Evolutionary conservation across 495 filamentous ascomycete species (phyloP), one percentile per base, ranked within the genome.

Genomic region (Stereocaulon alpinum): DNA sequence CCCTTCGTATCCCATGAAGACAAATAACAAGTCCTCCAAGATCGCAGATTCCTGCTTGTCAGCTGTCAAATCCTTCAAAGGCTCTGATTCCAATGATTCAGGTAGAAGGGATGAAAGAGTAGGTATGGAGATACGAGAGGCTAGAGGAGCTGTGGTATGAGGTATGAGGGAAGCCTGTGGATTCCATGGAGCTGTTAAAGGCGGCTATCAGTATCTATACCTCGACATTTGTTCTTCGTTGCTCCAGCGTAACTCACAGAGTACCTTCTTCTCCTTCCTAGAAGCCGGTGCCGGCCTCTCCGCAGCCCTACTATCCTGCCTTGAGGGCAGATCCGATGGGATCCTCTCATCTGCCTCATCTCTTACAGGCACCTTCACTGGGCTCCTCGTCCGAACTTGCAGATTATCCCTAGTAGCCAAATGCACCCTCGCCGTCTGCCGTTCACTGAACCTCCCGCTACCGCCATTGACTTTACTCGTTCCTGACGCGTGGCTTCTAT

Each of bases 1-100:
- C 30, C 93, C 93, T 72, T 98, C 93, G 61, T 89, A 94, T n/a
- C 93, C 93, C 92, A 97, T 96, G 63, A 96, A 92, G 4, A 94
- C 90, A 69, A 90, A 96, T 40, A 96, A 70, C 22, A 98, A 72
- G 65, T 98, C 93, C 63, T 96, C 91, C 53, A 97, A 73, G 12
- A 97, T 86, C 3, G 83, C 86, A 12, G 80, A 79, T 71, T 98
- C 93, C 68, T 98, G 93, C 9, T 76, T 81, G 59, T 93, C 86
- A 22, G 89, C 72, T 2, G 87, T 80, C 60, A 96, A 72, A 52
- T 86, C 79, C 56, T 82, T 77, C 4, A 97, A 77, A 27, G 88
- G 80, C 59, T 73, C 76, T 3, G 92, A 90, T 48, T 88, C 82
- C 30, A 94, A 76, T 0, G 79, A 71, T 56, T 77, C 72, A n/a